Evolutionary conservation across 345 rosid genomes (phyloP).

Genomic region (Sonneratia alba): DNA sequence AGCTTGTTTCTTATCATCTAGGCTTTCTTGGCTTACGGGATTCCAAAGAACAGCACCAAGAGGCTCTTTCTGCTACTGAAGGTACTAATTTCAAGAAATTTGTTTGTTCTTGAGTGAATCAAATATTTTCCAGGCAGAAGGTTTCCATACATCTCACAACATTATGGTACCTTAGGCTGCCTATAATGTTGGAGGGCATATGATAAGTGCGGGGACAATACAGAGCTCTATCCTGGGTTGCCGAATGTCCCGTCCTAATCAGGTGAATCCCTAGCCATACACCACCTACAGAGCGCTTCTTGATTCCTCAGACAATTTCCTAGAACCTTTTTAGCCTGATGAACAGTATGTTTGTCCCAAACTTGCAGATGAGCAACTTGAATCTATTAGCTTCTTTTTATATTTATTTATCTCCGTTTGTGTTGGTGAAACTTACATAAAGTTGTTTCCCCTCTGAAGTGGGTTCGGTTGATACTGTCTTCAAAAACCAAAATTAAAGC

Average conservation of each 20-base stretch:
- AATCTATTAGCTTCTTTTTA: not conserved
- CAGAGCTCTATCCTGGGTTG: constrained; percentile 76
- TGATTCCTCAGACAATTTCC: not conserved
- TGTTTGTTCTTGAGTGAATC: not conserved
- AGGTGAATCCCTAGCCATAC: constrained; percentile 30
- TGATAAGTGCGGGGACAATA: constrained; percentile 69
- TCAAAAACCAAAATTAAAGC: constrained; percentile 60
- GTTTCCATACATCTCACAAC: constrained; percentile 7
- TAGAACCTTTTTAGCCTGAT: not conserved
- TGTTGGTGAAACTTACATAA: not conserved
- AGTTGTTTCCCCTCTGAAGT: constrained; percentile 23
- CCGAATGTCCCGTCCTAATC: constrained; percentile 86
- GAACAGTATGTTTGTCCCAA: not conserved
- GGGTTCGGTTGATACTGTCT: constrained; percentile 65
- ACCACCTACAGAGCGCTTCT: not conserved
- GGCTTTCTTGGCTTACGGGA: constrained; percentile 91
- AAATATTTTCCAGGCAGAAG: not conserved
- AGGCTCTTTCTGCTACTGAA: constrained; percentile 66
- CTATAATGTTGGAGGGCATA: constrained; percentile 82
- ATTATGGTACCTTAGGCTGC: constrained; percentile 60
- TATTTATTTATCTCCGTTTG: not conserved
- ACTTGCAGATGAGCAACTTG: not conserved
- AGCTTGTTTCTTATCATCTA: constrained; percentile 13
- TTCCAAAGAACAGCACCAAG: constrained; percentile 76
- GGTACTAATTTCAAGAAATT: constrained; percentile 24